Evolutionary conservation across 2,329 filamentous ascomycete species (phyloP).

Genomic region (Penicillium expansum): DNA sequence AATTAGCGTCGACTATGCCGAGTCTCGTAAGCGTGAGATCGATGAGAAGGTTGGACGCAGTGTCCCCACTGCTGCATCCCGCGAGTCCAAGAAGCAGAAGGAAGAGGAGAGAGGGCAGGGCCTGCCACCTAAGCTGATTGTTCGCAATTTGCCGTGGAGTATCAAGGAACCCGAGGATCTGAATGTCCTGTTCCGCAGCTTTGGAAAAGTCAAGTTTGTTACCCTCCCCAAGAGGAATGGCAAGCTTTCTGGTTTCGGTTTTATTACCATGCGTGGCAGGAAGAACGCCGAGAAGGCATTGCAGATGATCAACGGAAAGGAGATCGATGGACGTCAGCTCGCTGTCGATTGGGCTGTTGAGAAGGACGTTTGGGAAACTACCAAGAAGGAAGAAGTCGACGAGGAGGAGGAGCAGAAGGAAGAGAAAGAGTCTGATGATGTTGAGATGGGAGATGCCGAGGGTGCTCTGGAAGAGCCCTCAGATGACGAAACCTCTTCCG

Average conservation of each 20-base stretch:
- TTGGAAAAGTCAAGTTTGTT: slow-evolving; percentile 85
- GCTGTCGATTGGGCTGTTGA: slow-evolving; percentile 98
- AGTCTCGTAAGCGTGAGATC: slow-evolving; percentile 73
- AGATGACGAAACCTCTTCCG: slow-evolving; percentile 39
- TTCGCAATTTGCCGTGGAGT: slow-evolving; percentile 94
- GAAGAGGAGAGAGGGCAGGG: slow-evolving; percentile 60
- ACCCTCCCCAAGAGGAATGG: slow-evolving; percentile 76
- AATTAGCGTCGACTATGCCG: slow-evolving; percentile 82
- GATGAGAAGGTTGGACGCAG: slow-evolving; percentile 48
- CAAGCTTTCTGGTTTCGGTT: slow-evolving; percentile 80
- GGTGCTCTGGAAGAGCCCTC: slow-evolving; percentile 44
- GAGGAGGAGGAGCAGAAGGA: slow-evolving; percentile 22
- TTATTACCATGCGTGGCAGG: slow-evolving; percentile 80
- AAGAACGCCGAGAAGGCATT: slow-evolving; percentile 92
- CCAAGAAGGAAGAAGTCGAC: slow-evolving; percentile 50
- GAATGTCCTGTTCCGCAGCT: slow-evolving; percentile 74
- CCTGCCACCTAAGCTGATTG: slow-evolving; percentile 72
- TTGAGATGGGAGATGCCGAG: slow-evolving; percentile 58
- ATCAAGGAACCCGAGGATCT: slow-evolving; percentile 84
- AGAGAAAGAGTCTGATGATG: slow-evolving; percentile 35
- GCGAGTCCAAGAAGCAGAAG: slow-evolving; percentile 41
- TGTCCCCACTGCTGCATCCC: slow-evolving; percentile 35
- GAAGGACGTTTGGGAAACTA: slow-evolving; percentile 76
- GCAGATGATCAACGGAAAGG: slow-evolving; percentile 80
- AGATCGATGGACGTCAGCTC: slow-evolving; percentile 79